Evolutionary conservation across 345 rosid genomes (phyloP).

Genomic region (Lepidium didymum): DNA sequence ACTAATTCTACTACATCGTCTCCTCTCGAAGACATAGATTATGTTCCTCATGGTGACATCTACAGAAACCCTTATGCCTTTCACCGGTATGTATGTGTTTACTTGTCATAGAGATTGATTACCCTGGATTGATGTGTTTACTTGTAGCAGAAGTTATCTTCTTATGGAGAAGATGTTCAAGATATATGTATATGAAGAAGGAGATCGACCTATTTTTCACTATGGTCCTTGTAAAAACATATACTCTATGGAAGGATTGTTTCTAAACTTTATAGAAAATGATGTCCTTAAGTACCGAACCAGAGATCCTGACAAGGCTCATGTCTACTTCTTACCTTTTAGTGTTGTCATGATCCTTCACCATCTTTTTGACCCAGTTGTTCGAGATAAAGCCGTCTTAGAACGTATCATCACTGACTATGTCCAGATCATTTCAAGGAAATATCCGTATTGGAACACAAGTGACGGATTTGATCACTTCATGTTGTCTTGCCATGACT

Average conservation of each 20-base stretch:
- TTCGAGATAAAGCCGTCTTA: conserved; percentile 35
- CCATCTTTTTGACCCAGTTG: conserved; percentile 36
- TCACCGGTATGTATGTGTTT: conserved; percentile 29
- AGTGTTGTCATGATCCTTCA: conserved; percentile 63
- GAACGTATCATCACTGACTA: conserved; percentile 48
- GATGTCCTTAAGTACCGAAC: conserved; percentile 33
- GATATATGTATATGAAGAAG: conserved; percentile 56
- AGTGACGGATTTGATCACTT: conserved; percentile 77
- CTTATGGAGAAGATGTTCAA: conserved; percentile 57
- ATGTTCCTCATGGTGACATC: conserved; percentile 40
- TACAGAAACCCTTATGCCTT: conserved; percentile 47
- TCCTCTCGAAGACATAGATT: conserved; percentile 27
- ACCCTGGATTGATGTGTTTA: not conserved
- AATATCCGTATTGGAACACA: conserved; percentile 65
- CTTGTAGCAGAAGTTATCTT: conserved; percentile 43
- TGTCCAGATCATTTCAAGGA: conserved; percentile 33
- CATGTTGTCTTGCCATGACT: conserved; percentile 82
- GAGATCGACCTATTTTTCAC: conserved; percentile 64
- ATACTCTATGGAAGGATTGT: conserved; percentile 58
- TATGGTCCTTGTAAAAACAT: conserved; percentile 56
- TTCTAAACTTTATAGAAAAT: conserved; percentile 45
- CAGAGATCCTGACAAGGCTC: conserved; percentile 45
- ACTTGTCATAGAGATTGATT: not conserved
- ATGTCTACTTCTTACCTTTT: conserved; percentile 63
- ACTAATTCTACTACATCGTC: conserved; percentile 5